Evolutionary conservation across 1,284 basidiomycete species (phyloP), one percentile per base, ranked within the genome.

Genomic region (Naganishia sp.): DNA sequence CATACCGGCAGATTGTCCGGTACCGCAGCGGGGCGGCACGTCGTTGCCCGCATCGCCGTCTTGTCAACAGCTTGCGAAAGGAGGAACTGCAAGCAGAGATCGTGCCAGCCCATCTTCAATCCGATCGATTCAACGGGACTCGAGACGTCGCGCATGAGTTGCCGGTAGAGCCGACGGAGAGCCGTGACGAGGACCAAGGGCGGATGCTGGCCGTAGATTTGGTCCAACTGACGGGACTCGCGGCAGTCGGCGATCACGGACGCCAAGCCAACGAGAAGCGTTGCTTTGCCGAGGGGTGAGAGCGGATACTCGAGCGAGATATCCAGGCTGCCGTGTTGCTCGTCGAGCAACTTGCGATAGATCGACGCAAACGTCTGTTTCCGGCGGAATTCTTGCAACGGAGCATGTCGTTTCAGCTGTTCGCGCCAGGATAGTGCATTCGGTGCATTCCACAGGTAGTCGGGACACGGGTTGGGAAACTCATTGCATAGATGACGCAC

Each of bases 401-500:
- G 33, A 15, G 21, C 4, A 36, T 33, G 23, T 13, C 11, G 9
- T 46, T 49, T 65, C 18, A 55, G 45, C 33, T 55, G 53, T 28
- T 63, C 55, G 6, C 50, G 43, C 67, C 67, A 68, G 21, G 36
- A 36, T 3, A 16, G 31, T 18, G 67, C 63, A 25, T 55, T 68
- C 15, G 57, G 56, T n/a, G 67, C 67, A 16, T 23, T 49, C 46
- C 64, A 68, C 16, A 65, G 15, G 11, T 33, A 31, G 43, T 68
- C 67, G 18, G 45, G 56, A 33, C 55, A 65, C 16, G 54, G 49
- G 13, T 39, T 46, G 15, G 57, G 54, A 42, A 65, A 65, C 6
- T 64, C 55, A 54, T 68, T 68, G 28, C 55, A 54, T n/a, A 68
- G 52, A 33, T 68, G 67, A 3, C 55, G 55, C 10, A 59, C 56